These are phyloP conservation scores for Yamadazyma laniorum DNA, from an alignment of 805 yeast genomes.

Conservation along the genomic window DNA sequence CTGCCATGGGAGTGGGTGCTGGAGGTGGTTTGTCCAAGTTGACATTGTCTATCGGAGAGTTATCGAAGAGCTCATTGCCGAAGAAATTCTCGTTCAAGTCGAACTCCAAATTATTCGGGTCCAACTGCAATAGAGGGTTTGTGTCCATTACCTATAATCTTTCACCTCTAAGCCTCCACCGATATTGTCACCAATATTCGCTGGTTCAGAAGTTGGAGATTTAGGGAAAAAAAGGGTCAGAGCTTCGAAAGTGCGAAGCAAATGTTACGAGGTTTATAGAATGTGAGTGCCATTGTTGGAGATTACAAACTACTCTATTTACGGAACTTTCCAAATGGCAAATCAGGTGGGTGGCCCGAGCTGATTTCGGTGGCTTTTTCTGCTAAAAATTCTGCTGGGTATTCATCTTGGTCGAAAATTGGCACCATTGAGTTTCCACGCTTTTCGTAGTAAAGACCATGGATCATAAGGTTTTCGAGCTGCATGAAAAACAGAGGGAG, in stretches of 20 bases:
- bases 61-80: slow-evolving; percentile 8
- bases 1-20: background rate
- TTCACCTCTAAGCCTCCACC: too few species aligned
- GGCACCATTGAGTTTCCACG: slow-evolving; percentile 18
- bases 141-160: slow-evolving; percentile 12
- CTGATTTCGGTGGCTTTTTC: background rate
- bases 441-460: slow-evolving; percentile 32
- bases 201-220: too few species aligned
- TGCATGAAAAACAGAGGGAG: slow-evolving; percentile 21
- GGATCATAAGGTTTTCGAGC: slow-evolving; percentile 32
- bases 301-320: too few species aligned
- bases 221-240: background rate
- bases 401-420: slow-evolving; percentile 26
- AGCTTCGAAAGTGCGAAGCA: too few species aligned
- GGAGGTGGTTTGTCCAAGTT: slow-evolving; percentile 3
- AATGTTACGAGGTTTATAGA: too few species aligned
- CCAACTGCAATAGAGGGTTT: slow-evolving; percentile 11
- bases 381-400: slow-evolving; percentile 23
- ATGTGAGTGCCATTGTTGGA: too few species aligned
- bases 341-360: background rate
- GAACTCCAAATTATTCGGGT: slow-evolving; percentile 11
- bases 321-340: background rate
- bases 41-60: slow-evolving; percentile 5
- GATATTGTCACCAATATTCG: too few species aligned
- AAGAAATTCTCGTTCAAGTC: slow-evolving; percentile 11